A percentile compares a stretch with the other conserved stretches of the same genome.
Evolutionary conservation across 306 rosid species (phyloP).

Genomic region (Prunus padus): DNA sequence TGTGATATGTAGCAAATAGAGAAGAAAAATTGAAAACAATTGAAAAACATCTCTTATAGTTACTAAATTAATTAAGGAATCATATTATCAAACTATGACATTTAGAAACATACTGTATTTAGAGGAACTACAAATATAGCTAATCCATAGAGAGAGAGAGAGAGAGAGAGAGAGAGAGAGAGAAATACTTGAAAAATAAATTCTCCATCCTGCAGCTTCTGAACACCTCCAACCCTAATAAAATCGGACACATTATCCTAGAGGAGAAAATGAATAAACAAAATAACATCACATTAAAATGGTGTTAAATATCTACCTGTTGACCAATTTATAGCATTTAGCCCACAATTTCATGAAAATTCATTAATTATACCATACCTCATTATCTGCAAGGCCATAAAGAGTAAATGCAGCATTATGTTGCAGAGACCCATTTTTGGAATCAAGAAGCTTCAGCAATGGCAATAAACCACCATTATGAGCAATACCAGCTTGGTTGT

Average conservation of each 20-base stretch:
- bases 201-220: constrained; percentile 94
- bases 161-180: constrained; percentile 17
- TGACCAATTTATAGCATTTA: constrained; percentile 15
- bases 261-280: constrained; percentile 35
- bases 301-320: constrained; percentile 24
- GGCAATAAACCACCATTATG: constrained; percentile 93
- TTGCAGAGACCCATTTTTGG: constrained; percentile 95
- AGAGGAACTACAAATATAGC: constrained; percentile 18
- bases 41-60: constrained; percentile 3
- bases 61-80: constrained; percentile 10
- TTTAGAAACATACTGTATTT: constrained; percentile 15
- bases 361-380: constrained; percentile 47
- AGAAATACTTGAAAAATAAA: constrained; percentile 89
- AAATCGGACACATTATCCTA: constrained; percentile 97
- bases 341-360: constrained; percentile 19
- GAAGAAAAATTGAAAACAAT: neutral
- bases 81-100: constrained; percentile 5
- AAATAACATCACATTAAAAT: constrained; percentile 28
- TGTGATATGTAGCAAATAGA: neutral
- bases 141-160: constrained; percentile 6
- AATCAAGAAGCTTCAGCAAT: constrained; percentile 93
- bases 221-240: constrained; percentile 97
- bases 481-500: constrained; percentile 97
- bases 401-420: constrained; percentile 99
- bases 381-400: constrained; percentile 97